Conservation (phyloP, 2,329 filamentous ascomycete genomes). For the Neonectria hederae region DNA sequence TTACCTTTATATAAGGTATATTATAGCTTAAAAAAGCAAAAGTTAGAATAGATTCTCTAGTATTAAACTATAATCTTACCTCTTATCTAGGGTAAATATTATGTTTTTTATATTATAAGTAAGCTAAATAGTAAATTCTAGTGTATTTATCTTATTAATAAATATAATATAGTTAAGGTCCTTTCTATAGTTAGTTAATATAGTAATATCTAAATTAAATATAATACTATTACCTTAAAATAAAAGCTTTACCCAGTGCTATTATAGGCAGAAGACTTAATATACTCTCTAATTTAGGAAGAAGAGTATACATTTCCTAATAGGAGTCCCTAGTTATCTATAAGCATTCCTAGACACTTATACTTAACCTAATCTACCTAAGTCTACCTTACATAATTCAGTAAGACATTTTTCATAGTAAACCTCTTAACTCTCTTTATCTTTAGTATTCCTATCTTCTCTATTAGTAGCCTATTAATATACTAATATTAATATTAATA, state of each 20-base stretch:
- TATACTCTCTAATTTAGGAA: not conserved
- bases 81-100: not conserved
- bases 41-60: not conserved
- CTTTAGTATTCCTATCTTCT: not conserved
- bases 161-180: constrained; percentile 3
- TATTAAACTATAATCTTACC: not conserved
- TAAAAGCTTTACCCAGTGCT: not conserved
- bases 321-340: not conserved
- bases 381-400: not conserved
- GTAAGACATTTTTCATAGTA: not conserved
- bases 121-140: not conserved
- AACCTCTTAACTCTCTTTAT: not conserved
- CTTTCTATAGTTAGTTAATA: not conserved
- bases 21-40: not conserved
- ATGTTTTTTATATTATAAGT: not conserved
- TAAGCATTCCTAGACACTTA: not conserved
- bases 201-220: not conserved
- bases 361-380: not conserved
- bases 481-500: not conserved
- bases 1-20: constrained; percentile 2
- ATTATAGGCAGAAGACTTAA: not conserved
- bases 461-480: not conserved
- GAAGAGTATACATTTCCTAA: not conserved
- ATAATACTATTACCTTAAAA: constrained; percentile 8
- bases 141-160: not conserved